phyloP scores from a whole-genome alignment of 2,329 filamentous ascomycete species.

The Colletotrichum destructivum region DNA sequence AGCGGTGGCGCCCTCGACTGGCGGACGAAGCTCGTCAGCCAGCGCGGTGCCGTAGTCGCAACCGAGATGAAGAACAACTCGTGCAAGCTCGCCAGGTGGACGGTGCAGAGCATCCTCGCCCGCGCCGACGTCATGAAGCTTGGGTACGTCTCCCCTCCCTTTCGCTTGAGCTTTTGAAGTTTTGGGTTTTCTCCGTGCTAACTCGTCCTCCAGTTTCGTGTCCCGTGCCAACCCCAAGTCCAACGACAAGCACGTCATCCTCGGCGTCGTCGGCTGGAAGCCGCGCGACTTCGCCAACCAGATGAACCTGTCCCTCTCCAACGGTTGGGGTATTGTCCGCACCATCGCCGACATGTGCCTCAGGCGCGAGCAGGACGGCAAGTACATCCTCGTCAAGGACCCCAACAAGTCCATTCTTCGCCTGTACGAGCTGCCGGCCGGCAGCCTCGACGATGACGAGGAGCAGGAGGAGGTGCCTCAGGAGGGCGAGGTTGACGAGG shows the following conservation, averaged over 20 bases:
- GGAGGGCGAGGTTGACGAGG: conserved; percentile 56
- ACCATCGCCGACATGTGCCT: conserved; percentile 97
- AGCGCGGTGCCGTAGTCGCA: conserved; percentile 96
- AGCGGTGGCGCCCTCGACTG: conserved; percentile 96
- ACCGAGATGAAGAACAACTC: conserved; percentile 99
- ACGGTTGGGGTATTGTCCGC: conserved; percentile 98
- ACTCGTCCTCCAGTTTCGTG: conserved; percentile 79
- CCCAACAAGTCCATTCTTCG: conserved; percentile 97
- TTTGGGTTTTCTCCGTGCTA: conserved; percentile 45
- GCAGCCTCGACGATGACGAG: conserved; percentile 91
- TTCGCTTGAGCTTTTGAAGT: conserved; percentile 50
- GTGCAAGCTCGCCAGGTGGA: conserved; percentile 98
- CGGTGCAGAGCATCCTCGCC: conserved; percentile 94
- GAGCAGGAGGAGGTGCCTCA: conserved; percentile 76
- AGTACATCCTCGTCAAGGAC: conserved; percentile 88
- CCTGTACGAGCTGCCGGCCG: conserved; percentile 89
- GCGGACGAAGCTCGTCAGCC: conserved; percentile 93
- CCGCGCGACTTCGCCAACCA: conserved; percentile 95
- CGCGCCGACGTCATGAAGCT: conserved; percentile 99
- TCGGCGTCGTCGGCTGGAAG: conserved; percentile 98
- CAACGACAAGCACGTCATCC: conserved; percentile 93
- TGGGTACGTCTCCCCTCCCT: conserved; percentile 72
- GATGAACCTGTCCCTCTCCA: conserved; percentile 97
- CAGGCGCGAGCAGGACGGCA: conserved; percentile 79
- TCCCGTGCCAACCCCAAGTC: conserved; percentile 93